Evolutionary conservation across 208 protist genomes (phyloP), one percentile per base, ranked within the genome.

Genomic region (Wallacemonas sp.): DNA sequence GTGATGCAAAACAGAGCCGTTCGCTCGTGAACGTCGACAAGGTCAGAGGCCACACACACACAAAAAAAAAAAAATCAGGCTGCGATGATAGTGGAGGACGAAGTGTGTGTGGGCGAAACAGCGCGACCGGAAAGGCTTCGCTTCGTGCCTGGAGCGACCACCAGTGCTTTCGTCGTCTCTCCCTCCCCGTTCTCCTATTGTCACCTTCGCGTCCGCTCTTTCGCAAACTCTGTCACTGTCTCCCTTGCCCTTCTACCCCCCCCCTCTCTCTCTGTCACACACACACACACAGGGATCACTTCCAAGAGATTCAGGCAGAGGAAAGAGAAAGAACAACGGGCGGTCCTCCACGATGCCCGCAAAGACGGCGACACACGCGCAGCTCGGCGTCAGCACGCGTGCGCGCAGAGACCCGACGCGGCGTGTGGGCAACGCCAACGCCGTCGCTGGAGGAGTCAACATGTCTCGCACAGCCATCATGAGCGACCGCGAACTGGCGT

Each of bases 401-500:
- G 90, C 79, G 6, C 86, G 90, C 15, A 68, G 57, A 26, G 90
- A 95, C 48, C 76, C 65, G 5, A 68, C 29, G 24, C 86, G 90
- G 2, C 81, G 69, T 33, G 66, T 87, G 19, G 90, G 90, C 50
- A 87, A 83, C 34, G 85, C 84, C 36, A 95, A 95, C 69, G 87
- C 87, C 21, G 85, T 95, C n/a, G 90, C 90, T 1, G 36, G 63
- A n/a, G 87, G 87, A 4, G 29, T 78, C 17, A 64, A 85, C 53
- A 36, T 89, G 8, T 71, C 71, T 19, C 80, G 76, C 53, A 77
- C 90, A 13, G 78, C 77, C 10, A 59, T 92, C 36, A 78, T 95
- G 63, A 82, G 82, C 68, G 86, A 95, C 29, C 74, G 81, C 36
- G 85, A 92, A 52, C 78, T 95, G 10, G 45, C 59, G 30, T 79